These are phyloP conservation scores for Xerocomellus dryophilus DNA, from an alignment of 768 basidiomycete genomes.

Conservation along the genomic window DNA sequence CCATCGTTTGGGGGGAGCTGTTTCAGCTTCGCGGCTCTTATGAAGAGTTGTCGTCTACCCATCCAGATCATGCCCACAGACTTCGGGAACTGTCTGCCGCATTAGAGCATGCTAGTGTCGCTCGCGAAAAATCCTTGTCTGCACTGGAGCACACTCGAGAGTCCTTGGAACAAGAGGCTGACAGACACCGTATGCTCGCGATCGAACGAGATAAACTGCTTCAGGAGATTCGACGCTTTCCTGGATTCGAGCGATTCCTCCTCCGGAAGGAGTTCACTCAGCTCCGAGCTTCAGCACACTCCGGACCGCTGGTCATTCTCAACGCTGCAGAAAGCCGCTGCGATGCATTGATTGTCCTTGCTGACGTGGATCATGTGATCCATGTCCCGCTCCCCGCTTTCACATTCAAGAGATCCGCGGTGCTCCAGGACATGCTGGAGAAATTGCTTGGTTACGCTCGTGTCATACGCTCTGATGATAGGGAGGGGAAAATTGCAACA, in stretches of 20 bases:
- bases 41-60: neutral
- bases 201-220: slow-evolving; percentile 1
- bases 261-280: neutral
- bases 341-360: slow-evolving; percentile 26
- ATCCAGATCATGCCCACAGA: slow-evolving; percentile 1
- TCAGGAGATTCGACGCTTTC: neutral
- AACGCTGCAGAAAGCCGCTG: slow-evolving; percentile 19
- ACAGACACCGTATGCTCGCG: slow-evolving; percentile 3
- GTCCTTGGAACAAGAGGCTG: neutral
- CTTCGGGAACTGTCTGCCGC: neutral
- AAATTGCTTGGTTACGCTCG: neutral
- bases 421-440: neutral
- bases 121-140: neutral
- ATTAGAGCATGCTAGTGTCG: neutral
- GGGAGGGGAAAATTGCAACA: neutral
- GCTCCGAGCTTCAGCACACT: neutral
- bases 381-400: slow-evolving; percentile 5
- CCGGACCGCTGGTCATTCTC: neutral
- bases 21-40: slow-evolving; percentile 7
- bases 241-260: slow-evolving; percentile 7
- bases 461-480: neutral
- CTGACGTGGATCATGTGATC: neutral
- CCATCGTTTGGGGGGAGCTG: slow-evolving; percentile 14
- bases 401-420: neutral
- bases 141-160: neutral